Evolutionary conservation across 2,329 filamentous ascomycete species (phyloP).

Genomic region (Epichloe aotearoae): DNA sequence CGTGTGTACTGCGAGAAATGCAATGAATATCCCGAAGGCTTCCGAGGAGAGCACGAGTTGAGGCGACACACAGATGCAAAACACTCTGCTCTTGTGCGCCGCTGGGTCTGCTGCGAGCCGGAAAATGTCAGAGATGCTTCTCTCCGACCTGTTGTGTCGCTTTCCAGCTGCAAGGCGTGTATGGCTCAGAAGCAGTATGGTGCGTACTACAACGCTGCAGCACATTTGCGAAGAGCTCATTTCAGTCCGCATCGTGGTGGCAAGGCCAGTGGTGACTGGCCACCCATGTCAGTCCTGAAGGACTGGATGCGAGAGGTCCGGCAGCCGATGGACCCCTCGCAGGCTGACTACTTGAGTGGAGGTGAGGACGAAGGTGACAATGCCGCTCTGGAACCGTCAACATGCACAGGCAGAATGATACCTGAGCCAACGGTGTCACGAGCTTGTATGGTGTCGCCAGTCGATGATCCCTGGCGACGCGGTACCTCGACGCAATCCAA

Average conservation of each 20-base stretch:
- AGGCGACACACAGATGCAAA: constrained; percentile 52
- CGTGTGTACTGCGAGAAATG: constrained; percentile 70
- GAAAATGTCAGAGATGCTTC: constrained; percentile 21
- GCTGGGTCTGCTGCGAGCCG: constrained; percentile 44
- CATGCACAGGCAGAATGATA: not conserved
- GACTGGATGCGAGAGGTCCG: constrained; percentile 49
- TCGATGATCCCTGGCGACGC: constrained; percentile 12
- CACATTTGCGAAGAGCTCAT: constrained; percentile 43
- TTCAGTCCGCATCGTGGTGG: constrained; percentile 42
- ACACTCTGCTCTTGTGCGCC: constrained; percentile 39
- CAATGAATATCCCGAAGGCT: constrained; percentile 71
- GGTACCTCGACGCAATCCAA: constrained; percentile 13
- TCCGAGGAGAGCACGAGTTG: constrained; percentile 81
- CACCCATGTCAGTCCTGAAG: constrained; percentile 42
- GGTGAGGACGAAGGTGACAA: constrained; percentile 30
- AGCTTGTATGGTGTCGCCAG: constrained; percentile 3
- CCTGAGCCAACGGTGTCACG: constrained; percentile 8
- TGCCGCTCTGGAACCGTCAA: constrained; percentile 4
- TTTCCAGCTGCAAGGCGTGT: constrained; percentile 44
- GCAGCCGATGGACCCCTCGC: constrained; percentile 28
- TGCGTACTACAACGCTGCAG: constrained; percentile 46
- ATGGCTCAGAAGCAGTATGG: constrained; percentile 43
- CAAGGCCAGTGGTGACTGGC: constrained; percentile 46
- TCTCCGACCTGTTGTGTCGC: constrained; percentile 36
- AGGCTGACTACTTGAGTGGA: constrained; percentile 4